phyloP scores from a whole-genome alignment of 2,329 filamentous ascomycete genomes.

The Trichoderma aggressivum region DNA sequence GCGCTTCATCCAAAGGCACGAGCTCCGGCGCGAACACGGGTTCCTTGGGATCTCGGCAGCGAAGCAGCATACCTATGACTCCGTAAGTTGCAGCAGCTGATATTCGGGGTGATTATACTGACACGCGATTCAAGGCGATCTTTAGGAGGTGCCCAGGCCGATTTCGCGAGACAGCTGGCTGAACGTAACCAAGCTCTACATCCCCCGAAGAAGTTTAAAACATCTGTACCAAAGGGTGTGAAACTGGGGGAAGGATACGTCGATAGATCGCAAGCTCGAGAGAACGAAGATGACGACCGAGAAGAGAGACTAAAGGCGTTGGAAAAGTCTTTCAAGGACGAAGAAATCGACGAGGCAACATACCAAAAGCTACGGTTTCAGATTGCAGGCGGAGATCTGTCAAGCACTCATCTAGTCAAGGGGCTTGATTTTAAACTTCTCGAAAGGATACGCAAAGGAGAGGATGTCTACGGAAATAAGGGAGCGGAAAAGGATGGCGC shows the following conservation, averaged over 20 bases:
- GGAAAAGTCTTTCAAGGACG: constrained; percentile 77
- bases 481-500: constrained; percentile 28
- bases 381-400: constrained; percentile 77
- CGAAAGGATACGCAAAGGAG: constrained; percentile 64
- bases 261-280: constrained; percentile 70
- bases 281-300: constrained; percentile 52
- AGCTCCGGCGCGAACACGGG: constrained; percentile 35
- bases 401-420: constrained; percentile 83
- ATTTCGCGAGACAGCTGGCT: constrained; percentile 82
- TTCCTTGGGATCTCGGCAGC: constrained; percentile 71
- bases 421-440: constrained; percentile 83
- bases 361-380: constrained; percentile 73
- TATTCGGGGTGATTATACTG: constrained; percentile 20
- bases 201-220: constrained; percentile 69
- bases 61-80: constrained; percentile 87
- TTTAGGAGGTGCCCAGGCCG: constrained; percentile 51
- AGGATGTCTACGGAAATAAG: constrained; percentile 57
- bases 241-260: constrained; percentile 77
- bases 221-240: constrained; percentile 77
- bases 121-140: constrained; percentile 53
- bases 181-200: constrained; percentile 60
- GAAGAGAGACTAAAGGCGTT: constrained; percentile 70
- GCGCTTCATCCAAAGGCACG: constrained; percentile 37
- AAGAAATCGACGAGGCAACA: constrained; percentile 75
- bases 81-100: constrained; percentile 56